phyloP scores from a whole-genome alignment of 148 eudicot genomes.

The Rhododendron molle region DNA sequence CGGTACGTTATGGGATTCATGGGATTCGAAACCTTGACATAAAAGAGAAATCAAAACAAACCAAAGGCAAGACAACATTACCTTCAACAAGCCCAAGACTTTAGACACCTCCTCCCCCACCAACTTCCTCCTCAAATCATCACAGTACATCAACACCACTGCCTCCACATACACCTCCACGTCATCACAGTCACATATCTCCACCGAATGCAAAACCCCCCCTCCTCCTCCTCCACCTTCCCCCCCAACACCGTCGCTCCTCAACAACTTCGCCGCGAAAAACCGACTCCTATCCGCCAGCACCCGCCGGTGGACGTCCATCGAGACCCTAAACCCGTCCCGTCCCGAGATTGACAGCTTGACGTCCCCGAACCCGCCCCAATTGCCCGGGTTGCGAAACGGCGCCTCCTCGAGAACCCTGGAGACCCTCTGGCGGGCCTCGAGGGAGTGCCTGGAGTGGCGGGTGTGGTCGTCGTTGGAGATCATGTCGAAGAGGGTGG shows the following conservation, averaged over 20 bases:
- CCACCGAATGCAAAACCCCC: slow-evolving; percentile 53
- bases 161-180: slow-evolving; percentile 81
- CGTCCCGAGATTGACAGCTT: slow-evolving; percentile 61
- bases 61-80: slow-evolving; percentile 6
- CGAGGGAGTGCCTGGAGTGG: slow-evolving; percentile 36
- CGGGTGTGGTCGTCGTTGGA: slow-evolving; percentile 44
- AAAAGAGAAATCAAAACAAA: not conserved
- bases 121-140: slow-evolving; percentile 59
- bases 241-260: slow-evolving; percentile 1
- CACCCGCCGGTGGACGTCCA: slow-evolving; percentile 75
- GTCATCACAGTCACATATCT: slow-evolving; percentile 94
- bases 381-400: slow-evolving; percentile 17
- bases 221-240: slow-evolving; percentile 14
- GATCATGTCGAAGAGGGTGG: slow-evolving; percentile 88
- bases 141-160: slow-evolving; percentile 72
- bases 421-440: slow-evolving; percentile 40
- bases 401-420: slow-evolving; percentile 43
- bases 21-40: not conserved
- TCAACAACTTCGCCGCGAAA: slow-evolving; percentile 56
- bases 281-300: slow-evolving; percentile 62
- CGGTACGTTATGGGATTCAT: too few relatives aligned
- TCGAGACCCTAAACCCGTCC: slow-evolving; percentile 59
- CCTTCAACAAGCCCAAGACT: slow-evolving; percentile 74
- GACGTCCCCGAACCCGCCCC: slow-evolving; percentile 64
- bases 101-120: slow-evolving; percentile 57